phyloP scores from a whole-genome alignment of 2,329 filamentous ascomycete species.

The Meredithiella fracta region DNA sequence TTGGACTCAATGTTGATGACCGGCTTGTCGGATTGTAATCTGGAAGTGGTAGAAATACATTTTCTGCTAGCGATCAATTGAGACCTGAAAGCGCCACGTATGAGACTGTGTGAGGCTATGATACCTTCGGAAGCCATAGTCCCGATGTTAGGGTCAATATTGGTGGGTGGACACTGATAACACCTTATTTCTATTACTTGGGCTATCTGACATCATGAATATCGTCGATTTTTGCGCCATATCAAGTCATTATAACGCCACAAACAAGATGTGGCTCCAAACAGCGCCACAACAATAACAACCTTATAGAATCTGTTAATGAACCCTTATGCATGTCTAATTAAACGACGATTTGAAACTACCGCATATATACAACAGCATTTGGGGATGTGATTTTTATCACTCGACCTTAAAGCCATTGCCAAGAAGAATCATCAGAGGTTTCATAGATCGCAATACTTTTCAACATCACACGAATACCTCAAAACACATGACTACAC shows the following conservation, averaged over 20 bases:
- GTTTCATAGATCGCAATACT: too few relatives aligned
- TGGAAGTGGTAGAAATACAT: constrained; percentile 10
- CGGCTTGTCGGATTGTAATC: constrained; percentile 6
- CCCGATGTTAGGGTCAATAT: not conserved
- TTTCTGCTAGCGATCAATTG: constrained; percentile 16
- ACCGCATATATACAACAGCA: too few relatives aligned
- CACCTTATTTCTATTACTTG: not conserved
- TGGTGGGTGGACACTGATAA: not conserved
- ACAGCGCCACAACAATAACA: not conserved
- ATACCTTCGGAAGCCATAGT: constrained; percentile 17
- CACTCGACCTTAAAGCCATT: too few relatives aligned
- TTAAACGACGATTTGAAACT: too few relatives aligned
- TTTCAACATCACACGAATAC: too few relatives aligned
- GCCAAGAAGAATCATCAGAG: too few relatives aligned
- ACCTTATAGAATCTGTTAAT: not conserved
- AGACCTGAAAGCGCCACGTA: constrained; percentile 5
- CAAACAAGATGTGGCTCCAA: not conserved
- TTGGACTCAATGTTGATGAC: constrained; percentile 13
- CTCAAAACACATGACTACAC: too few relatives aligned
- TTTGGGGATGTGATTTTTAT: too few relatives aligned
- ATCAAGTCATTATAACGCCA: constrained; percentile 8
- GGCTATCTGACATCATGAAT: not conserved
- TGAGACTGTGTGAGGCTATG: constrained; percentile 17
- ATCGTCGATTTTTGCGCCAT: constrained; percentile 9
- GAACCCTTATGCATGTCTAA: too few relatives aligned